These are phyloP conservation scores for Selenicereus undatus DNA, from an alignment of 148 eudicot species.

Conservation along the genomic window DNA sequence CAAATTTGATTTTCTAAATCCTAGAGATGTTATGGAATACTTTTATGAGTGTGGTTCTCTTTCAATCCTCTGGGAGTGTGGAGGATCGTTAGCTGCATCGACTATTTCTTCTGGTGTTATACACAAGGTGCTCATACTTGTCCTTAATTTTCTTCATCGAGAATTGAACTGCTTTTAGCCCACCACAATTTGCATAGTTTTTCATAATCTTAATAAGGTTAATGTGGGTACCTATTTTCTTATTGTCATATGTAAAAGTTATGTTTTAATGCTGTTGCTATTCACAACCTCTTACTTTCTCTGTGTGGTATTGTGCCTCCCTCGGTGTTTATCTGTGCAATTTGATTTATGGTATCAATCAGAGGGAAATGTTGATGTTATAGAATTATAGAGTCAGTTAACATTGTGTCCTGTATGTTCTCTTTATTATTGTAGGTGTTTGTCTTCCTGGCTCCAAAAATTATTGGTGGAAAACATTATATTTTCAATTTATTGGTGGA, in stretches of 20 bases:
- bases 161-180: not conserved
- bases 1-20: slow-evolving; percentile 84
- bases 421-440: slow-evolving; percentile 44
- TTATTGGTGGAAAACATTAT: slow-evolving; percentile 94
- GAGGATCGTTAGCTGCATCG: slow-evolving; percentile 88
- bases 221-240: too few species aligned
- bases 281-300: too few species aligned
- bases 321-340: too few species aligned
- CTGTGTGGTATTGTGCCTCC: too few species aligned
- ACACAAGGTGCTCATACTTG: slow-evolving; percentile 56
- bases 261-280: too few species aligned
- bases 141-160: not conserved
- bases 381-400: not conserved
- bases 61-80: slow-evolving; percentile 95
- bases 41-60: slow-evolving; percentile 91
- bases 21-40: slow-evolving; percentile 79
- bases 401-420: not conserved
- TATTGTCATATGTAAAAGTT: too few species aligned
- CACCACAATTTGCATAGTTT: too few species aligned
- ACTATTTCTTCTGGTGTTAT: slow-evolving; percentile 88
- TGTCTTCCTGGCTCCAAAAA: slow-evolving; percentile 95
- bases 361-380: too few species aligned
- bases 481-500: slow-evolving; percentile 91
- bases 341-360: too few species aligned
- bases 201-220: too few species aligned